Evolutionary conservation across 495 filamentous ascomycete genomes (phyloP), one percentile per base, ranked within the genome.

Genomic region (Aspergillus indologenus): DNA sequence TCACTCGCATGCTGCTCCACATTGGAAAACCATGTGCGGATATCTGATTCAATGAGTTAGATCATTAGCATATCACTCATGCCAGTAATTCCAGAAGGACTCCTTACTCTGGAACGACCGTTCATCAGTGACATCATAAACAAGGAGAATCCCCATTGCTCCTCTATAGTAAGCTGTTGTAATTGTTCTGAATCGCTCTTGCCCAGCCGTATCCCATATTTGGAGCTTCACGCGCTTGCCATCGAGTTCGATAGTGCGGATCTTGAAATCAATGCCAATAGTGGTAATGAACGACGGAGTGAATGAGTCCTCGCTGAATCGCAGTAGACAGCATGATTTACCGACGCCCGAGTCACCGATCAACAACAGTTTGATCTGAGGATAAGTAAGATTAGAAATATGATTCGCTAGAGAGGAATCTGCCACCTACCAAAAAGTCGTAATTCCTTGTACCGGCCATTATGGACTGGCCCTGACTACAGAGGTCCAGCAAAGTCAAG

Each of bases 181-280:
- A 79, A 98, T 98, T 57, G 94, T 98, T 62, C 94, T 84, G 81
- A 98, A 98, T 49, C 94, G 87, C 76, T 98, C 94, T 75, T 98
- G 94, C 17, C 94, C 94, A 58, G 94, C 94, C 18, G 94, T 98
- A 69, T 98, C 94, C 94, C 94, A 98, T 72, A 98, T 98, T 79
- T 98, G 94, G 70, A 98, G 79, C 80, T 98, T 98, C 58, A 98
- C 93, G 52, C 93, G 81, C 85, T 98, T 98, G 61, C 93, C 92
- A 69, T 98, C 94, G 59, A 98, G 77, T 76, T 98, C 94, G 76
- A 98, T 98, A 57, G 94, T 98, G 49, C 94, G 85, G 66, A 98
- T 98, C 82, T 98, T 98, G 80, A 98, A 98, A 75, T 99, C 94
- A 78, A 99, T 99, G 57, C 94, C 94, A 75, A 99, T 98, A 52